Evolutionary conservation across 371 early-diverging fungal species (phyloP), one percentile per base, ranked within the genome.

Genomic region (Zancudomyces culisetae): DNA sequence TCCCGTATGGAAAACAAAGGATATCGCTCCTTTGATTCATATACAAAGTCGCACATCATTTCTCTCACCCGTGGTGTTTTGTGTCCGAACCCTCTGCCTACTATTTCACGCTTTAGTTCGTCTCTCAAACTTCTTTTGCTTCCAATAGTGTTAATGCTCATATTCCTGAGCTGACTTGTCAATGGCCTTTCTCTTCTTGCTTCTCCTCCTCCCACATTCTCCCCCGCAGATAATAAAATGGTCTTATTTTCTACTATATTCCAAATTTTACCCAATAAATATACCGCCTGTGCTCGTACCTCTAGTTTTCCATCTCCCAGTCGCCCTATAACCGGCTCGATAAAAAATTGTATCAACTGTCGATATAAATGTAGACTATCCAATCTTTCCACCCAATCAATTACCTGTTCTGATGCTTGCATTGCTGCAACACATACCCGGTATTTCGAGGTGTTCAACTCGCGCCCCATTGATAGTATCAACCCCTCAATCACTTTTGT

Each of bases 31-130:
- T 12, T 49, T 49, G 39, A 22, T 3, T 49, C 4, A 35, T 29
- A 35, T 21, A 66, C 46, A 66, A 66, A 66, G 15, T 66, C 62
- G 8, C 61, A 52, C 8, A 49, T 41, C 68, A 67, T 67, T 51
- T 67, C 68, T 12, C 68, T 59, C 30, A 67, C 69, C n/a, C 68
- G 43, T 58, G 58, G 61, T 13, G 60, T 67, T 43, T 63, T 68
- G 45, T 67, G 69, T 1, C 39, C 55, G 27, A 67, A 63, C 8
- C 66, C 68, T 23, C 46, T 57, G 28, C 57, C 20, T 41, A 56
- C 57, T 18, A 67, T 53, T 15, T 68, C 68, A 30, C 63, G 57
- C 41, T 67, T 60, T 29, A 69, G 51, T n/a, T 42, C 47, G 8
- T 43, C 6, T 10, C 24, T 43, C 24, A n/a, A 43, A 8, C 43